Percentiles rank a stretch among this genome's conserved stretches.
phyloP scores from a whole-genome alignment of 2,329 filamentous ascomycete genomes.

The Aspergillus sp. region DNA sequence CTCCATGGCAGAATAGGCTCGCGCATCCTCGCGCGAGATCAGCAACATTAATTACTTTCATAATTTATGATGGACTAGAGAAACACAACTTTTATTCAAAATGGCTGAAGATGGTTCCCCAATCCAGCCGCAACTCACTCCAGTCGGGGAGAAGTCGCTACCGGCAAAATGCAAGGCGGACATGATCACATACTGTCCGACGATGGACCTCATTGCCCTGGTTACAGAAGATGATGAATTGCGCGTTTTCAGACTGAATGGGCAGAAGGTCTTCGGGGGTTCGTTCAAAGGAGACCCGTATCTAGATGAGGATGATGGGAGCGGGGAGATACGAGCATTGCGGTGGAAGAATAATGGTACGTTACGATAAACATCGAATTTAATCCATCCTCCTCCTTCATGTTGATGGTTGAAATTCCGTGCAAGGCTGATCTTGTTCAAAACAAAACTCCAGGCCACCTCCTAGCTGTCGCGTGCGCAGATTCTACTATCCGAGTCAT shows the following conservation, averaged over 20 bases:
- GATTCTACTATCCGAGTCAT: constrained; percentile 76
- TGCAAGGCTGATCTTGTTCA: not conserved
- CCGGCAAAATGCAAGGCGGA: constrained; percentile 43
- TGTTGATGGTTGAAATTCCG: not conserved
- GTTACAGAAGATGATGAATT: constrained; percentile 68
- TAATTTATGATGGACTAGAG: constrained; percentile 27
- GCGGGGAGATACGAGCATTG: constrained; percentile 45
- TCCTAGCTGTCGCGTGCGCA: constrained; percentile 79
- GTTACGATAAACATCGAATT: constrained; percentile 17
- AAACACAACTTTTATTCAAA: not conserved
- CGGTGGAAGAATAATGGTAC: constrained; percentile 69
- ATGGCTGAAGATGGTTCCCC: constrained; percentile 25
- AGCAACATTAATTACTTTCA: not conserved
- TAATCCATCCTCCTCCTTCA: not conserved
- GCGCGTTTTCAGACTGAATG: constrained; percentile 74
- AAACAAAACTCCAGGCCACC: constrained; percentile 47
- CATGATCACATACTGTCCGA: constrained; percentile 73
- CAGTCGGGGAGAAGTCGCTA: constrained; percentile 42
- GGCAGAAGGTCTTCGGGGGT: constrained; percentile 64
- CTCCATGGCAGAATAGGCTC: not conserved
- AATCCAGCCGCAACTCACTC: constrained; percentile 34
- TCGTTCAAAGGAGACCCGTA: constrained; percentile 41
- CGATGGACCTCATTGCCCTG: constrained; percentile 77
- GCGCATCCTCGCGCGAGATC: not conserved
- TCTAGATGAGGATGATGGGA: constrained; percentile 44